Base-by-base conservation (phyloP, 768 basidiomycete genomes). In the Mycena epipterygia region DNA sequence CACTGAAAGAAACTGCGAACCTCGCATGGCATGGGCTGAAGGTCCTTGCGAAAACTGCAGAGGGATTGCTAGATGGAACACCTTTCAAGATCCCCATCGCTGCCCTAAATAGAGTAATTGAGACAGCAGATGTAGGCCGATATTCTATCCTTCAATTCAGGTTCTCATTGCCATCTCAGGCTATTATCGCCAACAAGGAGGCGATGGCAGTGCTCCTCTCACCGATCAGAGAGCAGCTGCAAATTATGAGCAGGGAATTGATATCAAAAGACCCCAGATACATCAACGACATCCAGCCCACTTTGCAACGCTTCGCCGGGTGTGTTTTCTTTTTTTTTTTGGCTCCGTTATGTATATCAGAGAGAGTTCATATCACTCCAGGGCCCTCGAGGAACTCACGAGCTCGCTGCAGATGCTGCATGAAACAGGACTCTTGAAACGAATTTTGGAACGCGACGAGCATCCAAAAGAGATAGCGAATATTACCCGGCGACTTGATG, bases 161-260 rank as follows among this genome's bases (percentile, higher is more conserved):
- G 12, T 41, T 11, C 16, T 41, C 39, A 41, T 17, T 17, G 12
- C 29, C 19, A 19, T 53, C n/a, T 3, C 52, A 53, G 61, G 61
- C 25, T 23, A 14, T 63, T 41, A 52, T 63, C 49, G 61, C 51
- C 46, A 62, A 51, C 60, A 49, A 62, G 60, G 60, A 62, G 48
- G 27, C 33, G 5, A 39, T 62, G 46, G 49, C 61, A 16, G 27
- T 39, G 21, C 35, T 39, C 19, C 16, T 63, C 27, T n/a, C n/a
- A 23, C 49, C 35, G 1, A 37, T 63, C 25, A 37, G 61, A n/a
- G 1, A 52, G 17, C 61, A 49, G 25, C 25, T 63, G 17, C 2
- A 39, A 11, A 17, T 52, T 29, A 35, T 63, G 2, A 63, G 35
- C 61, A 9, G 17, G 49, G 17, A 2, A 1, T 52, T 63, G 61